A percentile compares a stretch with the other conserved stretches of the same genome.
These are phyloP conservation scores for Populus tomentosa DNA, from an alignment of 441 rosid genomes.

Conservation along the genomic window DNA sequence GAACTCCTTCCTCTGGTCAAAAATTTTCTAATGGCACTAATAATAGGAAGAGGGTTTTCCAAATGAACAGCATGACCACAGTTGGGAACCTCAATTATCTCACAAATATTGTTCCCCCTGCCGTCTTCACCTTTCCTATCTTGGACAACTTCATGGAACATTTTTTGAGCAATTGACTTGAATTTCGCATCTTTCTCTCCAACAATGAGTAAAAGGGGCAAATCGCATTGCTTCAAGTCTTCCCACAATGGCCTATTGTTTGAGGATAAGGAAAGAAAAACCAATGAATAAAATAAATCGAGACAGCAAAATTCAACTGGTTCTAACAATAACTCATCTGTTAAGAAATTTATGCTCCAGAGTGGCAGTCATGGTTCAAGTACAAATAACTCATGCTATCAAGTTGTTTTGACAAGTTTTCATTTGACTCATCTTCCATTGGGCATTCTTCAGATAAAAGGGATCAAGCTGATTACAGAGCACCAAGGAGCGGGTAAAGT, in stretches of 20 bases:
- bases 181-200: conserved; percentile 76
- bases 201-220: conserved; percentile 53
- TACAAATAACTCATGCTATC: not conserved
- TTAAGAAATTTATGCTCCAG: not conserved
- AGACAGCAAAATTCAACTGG: not conserved
- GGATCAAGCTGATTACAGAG: not conserved
- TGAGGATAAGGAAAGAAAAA: not conserved
- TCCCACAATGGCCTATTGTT: conserved; percentile 74
- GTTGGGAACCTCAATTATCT: conserved; percentile 49
- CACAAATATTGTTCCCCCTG: conserved; percentile 17
- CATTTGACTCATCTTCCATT: not conserved
- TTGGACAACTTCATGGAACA: conserved; percentile 34
- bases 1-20: conserved; percentile 25
- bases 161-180: conserved; percentile 51
- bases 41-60: conserved; percentile 66
- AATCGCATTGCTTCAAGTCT: conserved; percentile 55
- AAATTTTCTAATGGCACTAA: conserved; percentile 55
- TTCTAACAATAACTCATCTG: not conserved
- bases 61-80: conserved; percentile 85
- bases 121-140: conserved; percentile 19
- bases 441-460: not conserved
- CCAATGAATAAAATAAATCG: not conserved
- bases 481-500: not conserved
- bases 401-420: not conserved
- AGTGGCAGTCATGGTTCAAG: not conserved